Conservation (phyloP, 140 eudicot species). For the Bidens hawaiensis region DNA sequence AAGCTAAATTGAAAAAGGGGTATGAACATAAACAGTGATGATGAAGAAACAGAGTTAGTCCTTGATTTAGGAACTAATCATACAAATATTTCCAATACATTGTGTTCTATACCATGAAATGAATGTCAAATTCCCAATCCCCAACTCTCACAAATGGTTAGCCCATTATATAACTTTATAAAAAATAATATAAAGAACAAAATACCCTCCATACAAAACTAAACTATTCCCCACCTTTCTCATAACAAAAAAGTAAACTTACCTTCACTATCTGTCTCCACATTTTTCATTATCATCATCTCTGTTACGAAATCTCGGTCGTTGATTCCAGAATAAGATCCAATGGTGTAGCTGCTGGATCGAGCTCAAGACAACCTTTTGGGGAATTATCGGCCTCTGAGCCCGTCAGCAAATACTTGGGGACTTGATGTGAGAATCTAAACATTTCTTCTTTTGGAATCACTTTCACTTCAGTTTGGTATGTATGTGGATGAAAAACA, state of each 20-base stretch:
- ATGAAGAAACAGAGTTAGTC: constrained; percentile 9
- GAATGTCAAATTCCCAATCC: not conserved
- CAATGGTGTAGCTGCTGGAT: constrained; percentile 86
- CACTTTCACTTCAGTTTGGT: constrained; percentile 35
- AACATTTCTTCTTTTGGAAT: constrained; percentile 83
- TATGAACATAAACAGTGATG: not conserved
- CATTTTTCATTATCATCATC: not conserved
- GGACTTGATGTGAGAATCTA: constrained; percentile 88
- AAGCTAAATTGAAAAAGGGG: not conserved
- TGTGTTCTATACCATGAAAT: constrained; percentile 12
- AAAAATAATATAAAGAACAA: not conserved
- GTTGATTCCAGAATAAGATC: constrained; percentile 58
- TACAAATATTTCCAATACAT: constrained; percentile 7
- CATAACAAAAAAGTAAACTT: not conserved
- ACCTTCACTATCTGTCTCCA: not conserved
- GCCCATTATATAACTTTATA: constrained; percentile 10
- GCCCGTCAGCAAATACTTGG: constrained; percentile 57
- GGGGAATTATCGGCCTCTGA: constrained; percentile 66
- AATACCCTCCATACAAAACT: constrained; percentile 7
- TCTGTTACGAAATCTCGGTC: constrained; percentile 15
- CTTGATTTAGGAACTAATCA: constrained; percentile 7
- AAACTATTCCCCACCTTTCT: constrained; percentile 3
- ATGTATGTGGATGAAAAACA: constrained; percentile 47
- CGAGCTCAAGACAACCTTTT: constrained; percentile 76
- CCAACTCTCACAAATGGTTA: not conserved